Evolutionary conservation across 306 rosid species (phyloP), one percentile per base, ranked within the genome.

Genomic region (Vigna nakashimae): DNA sequence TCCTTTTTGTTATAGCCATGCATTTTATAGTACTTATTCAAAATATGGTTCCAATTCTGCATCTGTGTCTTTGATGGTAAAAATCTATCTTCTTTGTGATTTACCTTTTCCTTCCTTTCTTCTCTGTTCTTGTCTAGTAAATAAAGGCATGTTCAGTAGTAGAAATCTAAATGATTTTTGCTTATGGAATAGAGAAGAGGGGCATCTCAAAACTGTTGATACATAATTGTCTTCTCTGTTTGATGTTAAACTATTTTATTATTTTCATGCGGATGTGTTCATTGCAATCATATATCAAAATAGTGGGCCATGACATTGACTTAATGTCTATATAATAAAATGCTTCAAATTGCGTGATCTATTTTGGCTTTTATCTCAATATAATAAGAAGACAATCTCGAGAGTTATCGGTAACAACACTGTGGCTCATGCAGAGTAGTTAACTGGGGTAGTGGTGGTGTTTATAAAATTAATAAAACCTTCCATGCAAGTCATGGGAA

Each of bases 251-350:
- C 79, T 69, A 62, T 52, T 78, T 51, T 17, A 48, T 67, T 40
- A 48, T 71, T 71, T 76, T 73, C 72, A 76, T 77, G 55, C 26
- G 74, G 77, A 76, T 83, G 46, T 62, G 72, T 55, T 78, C 80
- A 74, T 64, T 59, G 71, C 64, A 58, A 70, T 70, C 62, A 65
- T 78, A 73, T 52, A 67, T 55, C 26, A 51, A 32, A 40, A 58
- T 34, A 65, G 89, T 81, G 90, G 88, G 84, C 76, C 88, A 75
- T 55, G 17, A 66, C 86, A 74, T 81, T 87, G 87, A 84, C 85
- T 83, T 86, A 22, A 82, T 51, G 77, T 48, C n/a, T 75, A 55
- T 63, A 49, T 70, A 60, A 34, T 57, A 20, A 51, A 52, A 77
- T 70, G 71, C 67, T 83, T 43, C 9, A 56, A 65, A 43, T 83